These are phyloP conservation scores for Metschnikowia baotianmanensis DNA, from an alignment of 805 yeast genomes.

Conservation along the genomic window DNA sequence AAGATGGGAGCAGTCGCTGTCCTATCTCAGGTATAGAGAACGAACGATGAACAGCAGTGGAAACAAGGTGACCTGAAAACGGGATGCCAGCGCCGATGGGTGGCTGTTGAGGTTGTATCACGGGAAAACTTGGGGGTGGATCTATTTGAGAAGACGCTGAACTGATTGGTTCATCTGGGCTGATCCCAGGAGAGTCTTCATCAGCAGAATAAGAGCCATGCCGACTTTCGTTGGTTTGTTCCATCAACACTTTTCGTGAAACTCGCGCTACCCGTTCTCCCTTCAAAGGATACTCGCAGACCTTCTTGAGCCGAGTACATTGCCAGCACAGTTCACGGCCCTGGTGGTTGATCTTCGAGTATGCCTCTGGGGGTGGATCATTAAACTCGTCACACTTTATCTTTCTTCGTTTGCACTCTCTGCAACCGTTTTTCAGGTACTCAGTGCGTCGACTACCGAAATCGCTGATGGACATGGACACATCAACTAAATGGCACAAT, in stretches of 20 bases:
- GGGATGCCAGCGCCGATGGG: too few relatives aligned
- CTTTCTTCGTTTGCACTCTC: slow-evolving; percentile 43
- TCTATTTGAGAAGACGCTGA: too few relatives aligned
- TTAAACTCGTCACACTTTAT: slow-evolving; percentile 38
- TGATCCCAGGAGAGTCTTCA: background rate
- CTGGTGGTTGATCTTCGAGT: slow-evolving; percentile 14
- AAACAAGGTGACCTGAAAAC: background rate
- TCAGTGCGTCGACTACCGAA: slow-evolving; percentile 14
- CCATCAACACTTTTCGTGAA: slow-evolving; percentile 15
- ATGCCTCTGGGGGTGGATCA: slow-evolving; percentile 17
- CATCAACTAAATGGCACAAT: background rate
- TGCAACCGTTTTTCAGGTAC: slow-evolving; percentile 41
- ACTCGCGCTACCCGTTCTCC: slow-evolving; percentile 39
- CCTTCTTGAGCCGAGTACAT: slow-evolving; percentile 31
- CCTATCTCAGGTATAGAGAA: background rate
- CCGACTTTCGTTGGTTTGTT: background rate
- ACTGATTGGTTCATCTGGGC: background rate
- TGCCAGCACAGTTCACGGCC: slow-evolving; percentile 35
- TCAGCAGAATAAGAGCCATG: background rate
- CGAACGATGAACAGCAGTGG: background rate
- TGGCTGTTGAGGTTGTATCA: background rate
- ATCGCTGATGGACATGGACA: slow-evolving; percentile 4
- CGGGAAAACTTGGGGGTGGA: too few relatives aligned
- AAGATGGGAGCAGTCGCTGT: background rate
- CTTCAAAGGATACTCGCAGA: slow-evolving; percentile 35